These are phyloP conservation scores for Macrocybe gigantea DNA, from an alignment of 768 basidiomycete species.

Conservation along the genomic window DNA sequence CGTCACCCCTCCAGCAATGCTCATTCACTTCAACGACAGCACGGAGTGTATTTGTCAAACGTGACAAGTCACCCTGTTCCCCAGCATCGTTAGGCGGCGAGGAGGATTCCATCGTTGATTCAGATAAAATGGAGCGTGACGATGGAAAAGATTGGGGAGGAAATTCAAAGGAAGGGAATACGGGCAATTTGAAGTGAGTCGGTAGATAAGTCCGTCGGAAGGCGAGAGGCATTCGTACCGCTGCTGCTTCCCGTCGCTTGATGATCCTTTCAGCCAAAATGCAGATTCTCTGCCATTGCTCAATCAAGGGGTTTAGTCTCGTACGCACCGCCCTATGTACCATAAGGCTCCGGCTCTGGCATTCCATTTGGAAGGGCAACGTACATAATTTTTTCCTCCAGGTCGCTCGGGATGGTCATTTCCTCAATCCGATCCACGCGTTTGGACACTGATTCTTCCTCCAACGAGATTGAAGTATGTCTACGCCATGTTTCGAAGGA, in stretches of 20 bases:
- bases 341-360: background rate
- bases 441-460: conserved; percentile 83
- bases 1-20: conserved; percentile 78
- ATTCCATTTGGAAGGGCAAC: conserved; percentile 10
- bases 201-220: conserved; percentile 57
- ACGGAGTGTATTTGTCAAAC: conserved; percentile 77
- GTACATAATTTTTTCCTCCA: conserved; percentile 85
- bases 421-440: conserved; percentile 79
- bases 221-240: conserved; percentile 71
- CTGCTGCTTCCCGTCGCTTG: conserved; percentile 86
- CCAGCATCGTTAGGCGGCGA: conserved; percentile 1
- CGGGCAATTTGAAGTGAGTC: conserved; percentile 64
- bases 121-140: background rate
- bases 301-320: conserved; percentile 72
- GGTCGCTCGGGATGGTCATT: conserved; percentile 88
- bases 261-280: conserved; percentile 82
- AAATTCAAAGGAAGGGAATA: conserved; percentile 21
- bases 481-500: conserved; percentile 90
- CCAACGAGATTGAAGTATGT: conserved; percentile 64
- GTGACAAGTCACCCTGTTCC: conserved; percentile 74
- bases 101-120: background rate
- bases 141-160: conserved; percentile 29
- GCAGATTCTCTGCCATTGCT: conserved; percentile 90
- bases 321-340: conserved; percentile 60
- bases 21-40: conserved; percentile 75